phyloP scores from a whole-genome alignment of 495 filamentous ascomycete species.

The Chaetomium fimeti region DNA sequence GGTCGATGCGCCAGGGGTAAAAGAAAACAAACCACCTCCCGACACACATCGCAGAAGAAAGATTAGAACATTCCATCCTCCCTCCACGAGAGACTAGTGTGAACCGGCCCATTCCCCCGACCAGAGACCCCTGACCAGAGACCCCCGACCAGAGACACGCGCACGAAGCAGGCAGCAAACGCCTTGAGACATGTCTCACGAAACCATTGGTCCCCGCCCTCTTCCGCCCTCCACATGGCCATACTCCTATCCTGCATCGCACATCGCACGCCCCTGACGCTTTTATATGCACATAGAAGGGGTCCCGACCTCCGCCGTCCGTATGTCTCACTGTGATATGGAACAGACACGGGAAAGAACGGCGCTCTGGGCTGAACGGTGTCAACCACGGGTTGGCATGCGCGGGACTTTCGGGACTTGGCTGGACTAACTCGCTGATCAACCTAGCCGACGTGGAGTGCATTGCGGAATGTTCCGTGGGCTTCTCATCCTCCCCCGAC shows the following conservation, averaged over 20 bases:
- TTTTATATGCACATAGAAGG: no score
- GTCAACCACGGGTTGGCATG: no score
- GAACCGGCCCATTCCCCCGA: not conserved
- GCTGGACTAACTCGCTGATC: no score
- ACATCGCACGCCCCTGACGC: no score
- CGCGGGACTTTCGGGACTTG: no score
- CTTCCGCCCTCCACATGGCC: not conserved
- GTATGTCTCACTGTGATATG: no score
- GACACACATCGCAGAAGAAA: not conserved
- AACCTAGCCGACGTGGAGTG: no score
- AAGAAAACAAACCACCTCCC: not conserved
- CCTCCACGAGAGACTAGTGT: not conserved
- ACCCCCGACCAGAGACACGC: not conserved
- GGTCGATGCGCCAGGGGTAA: not conserved
- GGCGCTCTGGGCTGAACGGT: no score
- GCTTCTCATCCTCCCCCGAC: no score
- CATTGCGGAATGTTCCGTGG: no score
- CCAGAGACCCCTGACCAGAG: not conserved
- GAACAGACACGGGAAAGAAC: no score
- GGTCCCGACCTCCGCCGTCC: no score
- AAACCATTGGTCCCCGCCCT: not conserved
- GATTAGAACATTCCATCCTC: slow-evolving; percentile 1
- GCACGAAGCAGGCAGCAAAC: not conserved
- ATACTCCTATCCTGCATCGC: not conserved
- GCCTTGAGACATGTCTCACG: not conserved